A percentile compares a stretch with the other conserved stretches of the same genome.
Conservation (phyloP, 2,329 filamentous ascomycete genomes). For the Venturia effusa region DNA sequence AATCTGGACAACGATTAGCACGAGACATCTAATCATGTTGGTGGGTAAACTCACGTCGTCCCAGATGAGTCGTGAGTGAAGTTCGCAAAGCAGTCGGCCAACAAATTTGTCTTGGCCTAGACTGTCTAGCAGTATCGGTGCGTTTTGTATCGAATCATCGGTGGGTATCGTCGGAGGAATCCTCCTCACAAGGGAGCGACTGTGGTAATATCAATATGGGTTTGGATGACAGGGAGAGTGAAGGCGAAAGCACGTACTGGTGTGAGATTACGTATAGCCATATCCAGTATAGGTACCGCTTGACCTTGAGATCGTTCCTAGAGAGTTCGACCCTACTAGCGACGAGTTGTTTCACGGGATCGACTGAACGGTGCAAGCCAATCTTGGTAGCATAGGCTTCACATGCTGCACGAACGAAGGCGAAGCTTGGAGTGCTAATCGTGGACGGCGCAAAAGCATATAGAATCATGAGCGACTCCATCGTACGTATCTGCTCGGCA, state of each 20-base stretch:
- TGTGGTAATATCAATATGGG: not conserved
- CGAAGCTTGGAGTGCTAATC: not conserved
- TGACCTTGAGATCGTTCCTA: not conserved
- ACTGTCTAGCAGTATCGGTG: not conserved
- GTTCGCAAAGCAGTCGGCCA: not conserved
- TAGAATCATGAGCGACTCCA: not conserved
- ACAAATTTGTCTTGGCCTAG: not conserved
- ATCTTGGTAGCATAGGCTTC: not conserved
- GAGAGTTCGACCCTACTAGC: not conserved
- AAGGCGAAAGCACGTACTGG: not conserved
- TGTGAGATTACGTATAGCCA: not conserved
- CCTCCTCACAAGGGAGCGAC: not conserved
- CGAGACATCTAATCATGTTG: too few species aligned
- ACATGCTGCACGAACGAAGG: not conserved
- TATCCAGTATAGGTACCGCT: conserved; percentile 1
- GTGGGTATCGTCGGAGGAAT: not conserved
- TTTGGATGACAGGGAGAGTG: not conserved
- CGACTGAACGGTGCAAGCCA: not conserved
- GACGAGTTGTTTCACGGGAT: not conserved
- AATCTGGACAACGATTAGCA: not conserved
- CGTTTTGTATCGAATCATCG: not conserved
- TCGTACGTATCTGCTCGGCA: not conserved
- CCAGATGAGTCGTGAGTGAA: not conserved
- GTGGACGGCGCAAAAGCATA: not conserved
- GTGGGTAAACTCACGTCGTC: not conserved